Percentiles rank a stretch among this genome's conserved stretches.
These are phyloP conservation scores for Vitrella brassicaformis DNA, from an alignment of 73 alveolate species.

Conservation along the genomic window DNA sequence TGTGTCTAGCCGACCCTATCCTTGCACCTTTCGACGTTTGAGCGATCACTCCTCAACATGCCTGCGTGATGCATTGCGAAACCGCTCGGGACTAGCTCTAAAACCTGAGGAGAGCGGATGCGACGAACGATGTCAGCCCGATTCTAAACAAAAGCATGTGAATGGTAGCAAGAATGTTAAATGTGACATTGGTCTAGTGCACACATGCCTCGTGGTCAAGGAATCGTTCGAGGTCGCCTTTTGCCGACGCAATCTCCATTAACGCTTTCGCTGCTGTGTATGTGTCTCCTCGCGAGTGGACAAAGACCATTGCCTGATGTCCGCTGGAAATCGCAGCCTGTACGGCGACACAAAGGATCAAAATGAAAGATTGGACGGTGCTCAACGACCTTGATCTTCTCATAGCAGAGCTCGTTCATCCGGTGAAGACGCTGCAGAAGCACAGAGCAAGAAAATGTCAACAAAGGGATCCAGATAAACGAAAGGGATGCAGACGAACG, in stretches of 20 bases:
- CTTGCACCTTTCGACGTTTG: too few relatives aligned
- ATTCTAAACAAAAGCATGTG: too few relatives aligned
- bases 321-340: too few relatives aligned
- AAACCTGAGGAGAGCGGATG: not conserved
- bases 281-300: conserved; percentile 96
- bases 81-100: conserved; percentile 72
- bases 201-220: not conserved
- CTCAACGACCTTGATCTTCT: conserved; percentile 59
- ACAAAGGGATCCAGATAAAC: too few relatives aligned
- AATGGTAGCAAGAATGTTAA: too few relatives aligned
- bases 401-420: conserved; percentile 75
- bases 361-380: conserved; percentile 50
- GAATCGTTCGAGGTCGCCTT: not conserved
- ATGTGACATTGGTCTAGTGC: not conserved
- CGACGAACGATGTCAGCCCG: too few relatives aligned
- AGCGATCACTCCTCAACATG: conserved; percentile 79
- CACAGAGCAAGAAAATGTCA: too few relatives aligned
- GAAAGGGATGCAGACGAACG: too few relatives aligned
- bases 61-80: conserved; percentile 98
- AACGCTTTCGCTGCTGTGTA: conserved; percentile 47
- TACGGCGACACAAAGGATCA: too few relatives aligned
- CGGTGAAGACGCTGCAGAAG: too few relatives aligned
- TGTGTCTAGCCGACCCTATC: too few relatives aligned
- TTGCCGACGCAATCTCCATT: not conserved
- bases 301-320: conserved; percentile 91